phyloP scores from a whole-genome alignment of 495 filamentous ascomycete species.

The Trypethelium eluteriae region DNA sequence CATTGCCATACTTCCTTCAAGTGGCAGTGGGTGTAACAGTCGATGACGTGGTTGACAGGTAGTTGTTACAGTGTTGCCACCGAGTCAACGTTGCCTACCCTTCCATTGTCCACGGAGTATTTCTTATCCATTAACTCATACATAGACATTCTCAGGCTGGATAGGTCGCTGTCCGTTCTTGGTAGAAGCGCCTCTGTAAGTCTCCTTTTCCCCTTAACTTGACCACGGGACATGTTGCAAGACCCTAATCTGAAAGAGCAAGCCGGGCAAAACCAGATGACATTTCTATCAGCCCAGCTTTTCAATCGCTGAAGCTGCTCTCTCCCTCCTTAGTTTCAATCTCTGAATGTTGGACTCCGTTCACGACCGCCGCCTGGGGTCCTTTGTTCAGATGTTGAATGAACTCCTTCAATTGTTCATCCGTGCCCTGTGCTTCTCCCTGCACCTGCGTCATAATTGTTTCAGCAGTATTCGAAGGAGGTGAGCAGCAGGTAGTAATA shows the following conservation, averaged over 20 bases:
- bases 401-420: constrained; percentile 55
- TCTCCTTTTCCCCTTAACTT: not conserved
- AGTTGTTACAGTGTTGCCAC: too few relatives aligned
- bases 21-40: too few relatives aligned
- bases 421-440: constrained; percentile 77
- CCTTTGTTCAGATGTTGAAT: constrained; percentile 71
- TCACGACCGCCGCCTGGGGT: constrained; percentile 58
- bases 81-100: too few relatives aligned
- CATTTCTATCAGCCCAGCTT: not conserved
- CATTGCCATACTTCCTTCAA: too few relatives aligned
- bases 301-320: constrained; percentile 42
- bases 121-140: too few relatives aligned
- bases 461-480: not conserved
- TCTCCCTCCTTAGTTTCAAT: constrained; percentile 57
- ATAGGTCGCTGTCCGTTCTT: too few relatives aligned
- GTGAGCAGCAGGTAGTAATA: constrained; percentile 27
- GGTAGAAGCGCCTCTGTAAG: too few relatives aligned
- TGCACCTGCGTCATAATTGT: constrained; percentile 52
- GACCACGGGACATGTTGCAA: not conserved
- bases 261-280: not conserved
- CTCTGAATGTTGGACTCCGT: constrained; percentile 61
- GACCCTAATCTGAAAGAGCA: not conserved
- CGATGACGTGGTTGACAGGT: too few relatives aligned
- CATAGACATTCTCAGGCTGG: too few relatives aligned
- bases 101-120: too few relatives aligned